Evolutionary conservation across 2,329 filamentous ascomycete genomes (phyloP).

Genomic region (Thelonectria olida): DNA sequence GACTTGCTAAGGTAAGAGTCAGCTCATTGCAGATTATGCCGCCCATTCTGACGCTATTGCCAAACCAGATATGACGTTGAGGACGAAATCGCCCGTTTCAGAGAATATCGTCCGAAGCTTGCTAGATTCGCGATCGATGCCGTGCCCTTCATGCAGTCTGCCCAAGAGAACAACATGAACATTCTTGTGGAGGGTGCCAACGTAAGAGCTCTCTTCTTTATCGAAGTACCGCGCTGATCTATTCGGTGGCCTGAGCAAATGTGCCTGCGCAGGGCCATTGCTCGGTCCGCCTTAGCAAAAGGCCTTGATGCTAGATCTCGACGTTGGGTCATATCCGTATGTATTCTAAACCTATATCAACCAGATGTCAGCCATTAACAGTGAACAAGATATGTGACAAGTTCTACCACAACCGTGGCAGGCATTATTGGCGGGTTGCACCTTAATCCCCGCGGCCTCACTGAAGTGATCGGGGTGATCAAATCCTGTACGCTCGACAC

Average conservation of each 20-base stretch:
- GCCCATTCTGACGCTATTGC: too few relatives aligned
- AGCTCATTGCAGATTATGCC: too few relatives aligned
- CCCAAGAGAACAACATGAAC: constrained; percentile 65
- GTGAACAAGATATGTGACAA: neutral
- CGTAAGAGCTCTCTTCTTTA: constrained; percentile 47
- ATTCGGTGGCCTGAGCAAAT: constrained; percentile 17
- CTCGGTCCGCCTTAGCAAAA: neutral
- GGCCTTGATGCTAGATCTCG: constrained; percentile 17
- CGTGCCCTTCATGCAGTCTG: constrained; percentile 68
- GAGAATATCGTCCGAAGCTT: constrained; percentile 65
- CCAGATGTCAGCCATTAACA: too few relatives aligned
- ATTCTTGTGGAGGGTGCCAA: constrained; percentile 74
- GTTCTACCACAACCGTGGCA: neutral
- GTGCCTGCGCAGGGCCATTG: neutral
- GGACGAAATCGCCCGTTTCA: constrained; percentile 71
- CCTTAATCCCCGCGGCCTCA: constrained; percentile 3
- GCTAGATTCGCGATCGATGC: constrained; percentile 72
- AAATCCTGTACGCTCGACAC: constrained; percentile 2
- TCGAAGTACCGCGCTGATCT: neutral
- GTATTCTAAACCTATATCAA: neutral
- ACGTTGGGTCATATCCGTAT: neutral
- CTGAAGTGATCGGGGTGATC: constrained; percentile 9
- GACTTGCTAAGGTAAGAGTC: too few relatives aligned
- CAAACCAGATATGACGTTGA: constrained; percentile 73
- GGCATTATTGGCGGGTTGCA: constrained; percentile 11